A percentile compares a stretch with the other conserved stretches of the same genome.
Evolutionary conservation across 2,329 filamentous ascomycete genomes (phyloP).

Genomic region (Trichoderma polysporum): DNA sequence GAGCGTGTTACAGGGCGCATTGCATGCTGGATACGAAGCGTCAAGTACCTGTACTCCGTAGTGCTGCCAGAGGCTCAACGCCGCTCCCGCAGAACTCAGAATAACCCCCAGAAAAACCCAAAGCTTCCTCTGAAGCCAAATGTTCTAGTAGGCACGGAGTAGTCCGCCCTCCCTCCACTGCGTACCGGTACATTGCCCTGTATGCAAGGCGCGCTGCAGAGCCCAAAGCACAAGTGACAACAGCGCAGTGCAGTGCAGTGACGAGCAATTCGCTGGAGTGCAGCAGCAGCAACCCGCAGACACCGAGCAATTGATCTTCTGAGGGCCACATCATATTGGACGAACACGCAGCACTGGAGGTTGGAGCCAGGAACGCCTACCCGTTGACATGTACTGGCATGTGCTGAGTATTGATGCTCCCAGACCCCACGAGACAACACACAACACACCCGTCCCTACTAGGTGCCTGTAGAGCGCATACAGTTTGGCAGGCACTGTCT

Average conservation of each 20-base stretch:
- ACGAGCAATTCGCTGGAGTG: neutral
- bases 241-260: constrained; percentile 1
- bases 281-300: constrained; percentile 12
- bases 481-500: neutral
- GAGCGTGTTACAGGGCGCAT: neutral
- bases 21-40: neutral
- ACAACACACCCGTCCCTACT: too few relatives aligned
- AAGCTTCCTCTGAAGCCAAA: too few relatives aligned
- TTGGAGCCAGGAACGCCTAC: neutral
- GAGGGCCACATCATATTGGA: neutral
- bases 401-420: neutral
- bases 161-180: neutral
- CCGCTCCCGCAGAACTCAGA: neutral
- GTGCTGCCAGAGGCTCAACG: neutral
- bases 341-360: neutral
- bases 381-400: neutral
- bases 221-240: constrained; percentile 7
- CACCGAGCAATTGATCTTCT: neutral
- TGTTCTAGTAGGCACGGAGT: neutral
- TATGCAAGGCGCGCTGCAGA: constrained; percentile 15
- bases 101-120: neutral
- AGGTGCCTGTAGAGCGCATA: too few relatives aligned
- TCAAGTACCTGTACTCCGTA: neutral
- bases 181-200: neutral
- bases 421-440: neutral